Evolutionary conservation across 148 eudicot species (phyloP).

Genomic region (Arbutus unedo): DNA sequence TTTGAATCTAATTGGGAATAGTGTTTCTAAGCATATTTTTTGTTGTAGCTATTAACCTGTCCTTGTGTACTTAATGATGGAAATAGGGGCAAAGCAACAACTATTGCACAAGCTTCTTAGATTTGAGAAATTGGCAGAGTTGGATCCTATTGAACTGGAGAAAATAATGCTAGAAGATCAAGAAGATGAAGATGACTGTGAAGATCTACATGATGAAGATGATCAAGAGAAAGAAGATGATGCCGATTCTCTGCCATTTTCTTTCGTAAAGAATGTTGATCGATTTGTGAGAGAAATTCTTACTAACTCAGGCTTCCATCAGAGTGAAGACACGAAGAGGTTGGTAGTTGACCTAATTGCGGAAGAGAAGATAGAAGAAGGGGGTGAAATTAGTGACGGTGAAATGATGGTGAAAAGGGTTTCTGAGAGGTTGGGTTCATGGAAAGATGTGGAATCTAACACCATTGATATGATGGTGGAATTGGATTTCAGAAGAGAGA

Average conservation of each 20-base stretch:
- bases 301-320: conserved; percentile 20
- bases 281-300: conserved; percentile 25
- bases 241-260: neutral
- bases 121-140: conserved; percentile 69
- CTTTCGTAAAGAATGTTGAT: conserved; percentile 22
- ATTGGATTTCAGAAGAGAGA: conserved; percentile 52
- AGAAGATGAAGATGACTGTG: conserved; percentile 25
- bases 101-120: conserved; percentile 62
- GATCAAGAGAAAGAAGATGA: conserved; percentile 16
- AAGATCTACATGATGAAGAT: neutral
- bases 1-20: too few relatives aligned
- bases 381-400: neutral
- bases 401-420: conserved; percentile 38
- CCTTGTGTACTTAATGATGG: neutral
- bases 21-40: neutral
- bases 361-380: conserved; percentile 41
- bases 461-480: conserved; percentile 95
- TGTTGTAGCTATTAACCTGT: neutral
- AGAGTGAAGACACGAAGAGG: conserved; percentile 45
- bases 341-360: conserved; percentile 54
- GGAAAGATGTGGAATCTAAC: conserved; percentile 65
- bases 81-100: conserved; percentile 65
- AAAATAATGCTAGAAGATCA: conserved; percentile 50
- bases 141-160: conserved; percentile 83
- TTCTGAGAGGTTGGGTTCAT: conserved; percentile 55